Evolutionary conservation across 352 stramenopile species (phyloP).

Genomic region (Phytophthora kernoviae): DNA sequence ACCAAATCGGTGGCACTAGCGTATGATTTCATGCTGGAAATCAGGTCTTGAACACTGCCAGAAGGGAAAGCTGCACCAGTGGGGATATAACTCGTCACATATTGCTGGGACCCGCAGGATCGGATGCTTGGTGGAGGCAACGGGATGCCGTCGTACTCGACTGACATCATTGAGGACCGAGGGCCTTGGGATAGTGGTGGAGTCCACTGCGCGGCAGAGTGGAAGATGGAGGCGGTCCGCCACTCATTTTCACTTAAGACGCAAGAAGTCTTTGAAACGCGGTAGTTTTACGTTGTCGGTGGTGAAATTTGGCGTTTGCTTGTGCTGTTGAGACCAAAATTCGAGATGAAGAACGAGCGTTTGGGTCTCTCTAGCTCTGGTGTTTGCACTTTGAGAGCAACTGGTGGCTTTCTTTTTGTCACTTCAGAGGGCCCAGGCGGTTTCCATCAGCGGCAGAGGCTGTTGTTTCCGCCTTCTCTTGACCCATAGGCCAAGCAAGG

Average conservation of each 20-base stretch:
- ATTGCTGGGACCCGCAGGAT: slow-evolving; percentile 76
- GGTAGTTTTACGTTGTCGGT: too few relatives aligned
- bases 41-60: slow-evolving; percentile 69
- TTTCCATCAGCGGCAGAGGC: slow-evolving; percentile 29
- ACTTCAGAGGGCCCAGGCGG: slow-evolving; percentile 6
- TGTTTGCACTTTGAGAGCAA: slow-evolving; percentile 1
- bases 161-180: slow-evolving; percentile 54
- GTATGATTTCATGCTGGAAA: slow-evolving; percentile 83
- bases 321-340: slow-evolving; percentile 27
- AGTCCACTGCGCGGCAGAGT: slow-evolving; percentile 27
- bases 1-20: slow-evolving; percentile 74
- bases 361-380: too few relatives aligned
- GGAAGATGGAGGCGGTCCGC: slow-evolving; percentile 31
- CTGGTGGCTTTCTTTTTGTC: slow-evolving; percentile 5
- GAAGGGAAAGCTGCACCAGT: slow-evolving; percentile 64
- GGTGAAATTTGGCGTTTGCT: too few relatives aligned
- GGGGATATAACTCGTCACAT: slow-evolving; percentile 78
- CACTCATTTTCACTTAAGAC: slow-evolving; percentile 18
- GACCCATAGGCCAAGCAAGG: slow-evolving; percentile 3
- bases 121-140: slow-evolving; percentile 72
- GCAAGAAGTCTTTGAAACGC: too few relatives aligned
- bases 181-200: slow-evolving; percentile 37
- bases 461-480: slow-evolving; percentile 25
- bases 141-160: slow-evolving; percentile 63
- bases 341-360: slow-evolving; percentile 26